These are phyloP conservation scores for Gymnopus androsaceus DNA, from an alignment of 1,284 basidiomycete species.

Conservation along the genomic window DNA sequence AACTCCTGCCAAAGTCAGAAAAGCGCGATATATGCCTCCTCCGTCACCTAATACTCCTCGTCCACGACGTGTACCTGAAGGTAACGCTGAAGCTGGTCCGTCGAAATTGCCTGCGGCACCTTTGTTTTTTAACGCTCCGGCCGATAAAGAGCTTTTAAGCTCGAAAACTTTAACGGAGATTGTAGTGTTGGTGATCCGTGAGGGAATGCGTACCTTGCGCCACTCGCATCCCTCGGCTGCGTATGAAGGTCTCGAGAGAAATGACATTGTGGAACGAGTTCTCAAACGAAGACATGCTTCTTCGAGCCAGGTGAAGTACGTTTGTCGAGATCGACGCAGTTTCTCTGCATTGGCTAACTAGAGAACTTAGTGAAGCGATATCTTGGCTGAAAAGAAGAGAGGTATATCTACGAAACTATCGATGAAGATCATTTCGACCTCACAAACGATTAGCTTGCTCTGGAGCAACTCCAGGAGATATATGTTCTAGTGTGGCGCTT, in stretches of 20 bases:
- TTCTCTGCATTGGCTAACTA: neutral
- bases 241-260: neutral
- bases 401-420: conserved; percentile 24
- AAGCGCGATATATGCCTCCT: neutral
- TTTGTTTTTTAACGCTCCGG: neutral
- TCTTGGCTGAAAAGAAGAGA: conserved; percentile 23
- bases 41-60: conserved; percentile 2
- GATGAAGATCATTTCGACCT: conserved; percentile 28
- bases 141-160: neutral
- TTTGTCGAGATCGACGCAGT: neutral
- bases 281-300: neutral
- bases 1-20: conserved; percentile 1
- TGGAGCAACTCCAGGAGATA: too few species aligned
- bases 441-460: too few species aligned
- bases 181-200: neutral
- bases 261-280: neutral
- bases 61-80: neutral
- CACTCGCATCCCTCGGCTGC: neutral
- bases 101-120: neutral
- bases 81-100: neutral
- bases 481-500: too few species aligned
- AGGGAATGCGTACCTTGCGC: neutral
- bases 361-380: conserved; percentile 22
- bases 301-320: conserved; percentile 1
- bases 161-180: neutral